Evolutionary conservation across 805 yeast species (phyloP), one percentile per base, ranked within the genome.

Genomic region (Hyphopichia homilentoma): DNA sequence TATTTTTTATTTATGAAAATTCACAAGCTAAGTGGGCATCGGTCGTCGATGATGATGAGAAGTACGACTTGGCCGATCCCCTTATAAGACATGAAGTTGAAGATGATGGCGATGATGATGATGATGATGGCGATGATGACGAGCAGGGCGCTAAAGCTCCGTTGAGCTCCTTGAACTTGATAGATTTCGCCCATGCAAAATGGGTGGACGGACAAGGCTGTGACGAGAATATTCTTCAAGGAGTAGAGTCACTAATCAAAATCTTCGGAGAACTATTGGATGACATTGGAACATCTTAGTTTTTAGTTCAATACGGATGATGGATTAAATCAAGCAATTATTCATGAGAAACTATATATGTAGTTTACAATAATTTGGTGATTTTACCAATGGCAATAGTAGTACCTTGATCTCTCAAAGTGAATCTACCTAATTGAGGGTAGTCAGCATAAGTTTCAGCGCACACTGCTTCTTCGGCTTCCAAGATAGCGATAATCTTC

Each of bases 321-420:
- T n/a, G n/a, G n/a, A n/a, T n/a, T n/a, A n/a, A n/a, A n/a, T n/a
- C n/a, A n/a, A n/a, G n/a, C n/a, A n/a, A n/a, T n/a, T n/a, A n/a
- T n/a, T n/a, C n/a, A n/a, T n/a, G n/a, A n/a, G n/a, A n/a, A n/a
- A 12, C 7, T 24, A n/a, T 24, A 24, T 24, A 24, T 24, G 14
- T 24, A 7, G 14, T 24, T 24, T 25, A 12, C 60, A 88, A 69
- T 44, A 93, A 69, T 69, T 90, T 90, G 39, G 95, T 85, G 52
- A 93, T 87, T 67, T 90, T 89, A 67, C 99, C 99, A 62, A 93
- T 93, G 45, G 98, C 99, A 65, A 93, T 89, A 33, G 98, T 93
- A 42, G 80, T 80, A 58, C 97, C 98, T 70, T 93, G 97, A 66
- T 93, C 98, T 75, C 99, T 88, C 61, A 93, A 76, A 18, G 98